These are phyloP conservation scores for Fomitopsis pulvina DNA, from an alignment of 768 basidiomycete species.

Conservation along the genomic window DNA sequence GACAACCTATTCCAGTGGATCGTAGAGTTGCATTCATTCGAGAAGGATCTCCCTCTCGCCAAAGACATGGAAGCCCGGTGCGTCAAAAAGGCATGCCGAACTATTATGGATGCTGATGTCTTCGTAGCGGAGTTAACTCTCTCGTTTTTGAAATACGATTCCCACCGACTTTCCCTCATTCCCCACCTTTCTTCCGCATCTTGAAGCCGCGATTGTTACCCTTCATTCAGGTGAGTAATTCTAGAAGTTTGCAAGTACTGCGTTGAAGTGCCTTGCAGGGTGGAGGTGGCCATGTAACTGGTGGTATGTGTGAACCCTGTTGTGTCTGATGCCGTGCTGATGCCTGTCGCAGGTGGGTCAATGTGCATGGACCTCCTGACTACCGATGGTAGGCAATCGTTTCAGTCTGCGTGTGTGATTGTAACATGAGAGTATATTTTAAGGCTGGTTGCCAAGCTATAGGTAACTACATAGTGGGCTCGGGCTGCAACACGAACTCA, in stretches of 20 bases:
- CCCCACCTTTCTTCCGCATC: constrained; percentile 73
- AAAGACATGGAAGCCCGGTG: constrained; percentile 49
- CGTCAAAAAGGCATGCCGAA: constrained; percentile 12
- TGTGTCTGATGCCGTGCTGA: not conserved
- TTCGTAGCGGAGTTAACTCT: constrained; percentile 48
- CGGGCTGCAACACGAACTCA: not conserved
- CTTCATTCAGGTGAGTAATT: constrained; percentile 42
- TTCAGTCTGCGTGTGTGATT: too few species aligned
- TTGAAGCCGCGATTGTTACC: constrained; percentile 68
- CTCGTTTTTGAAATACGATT: constrained; percentile 71
- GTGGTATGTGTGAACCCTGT: constrained; percentile 29
- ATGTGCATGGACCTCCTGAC: constrained; percentile 74
- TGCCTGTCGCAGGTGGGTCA: constrained; percentile 43
- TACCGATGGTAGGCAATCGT: constrained; percentile 52
- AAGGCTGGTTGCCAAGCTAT: constrained; percentile 66
- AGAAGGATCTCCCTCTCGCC: constrained; percentile 50
- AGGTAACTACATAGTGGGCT: constrained; percentile 28
- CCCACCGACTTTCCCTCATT: constrained; percentile 56
- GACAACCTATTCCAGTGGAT: constrained; percentile 72
- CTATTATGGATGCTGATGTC: not conserved
- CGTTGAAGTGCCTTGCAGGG: constrained; percentile 26
- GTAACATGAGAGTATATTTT: too few species aligned
- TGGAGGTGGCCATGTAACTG: constrained; percentile 65
- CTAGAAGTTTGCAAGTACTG: too few species aligned
- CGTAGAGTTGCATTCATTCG: constrained; percentile 68